Conservation (phyloP, 257 asterid species). For the Capsicum pubescens region DNA sequence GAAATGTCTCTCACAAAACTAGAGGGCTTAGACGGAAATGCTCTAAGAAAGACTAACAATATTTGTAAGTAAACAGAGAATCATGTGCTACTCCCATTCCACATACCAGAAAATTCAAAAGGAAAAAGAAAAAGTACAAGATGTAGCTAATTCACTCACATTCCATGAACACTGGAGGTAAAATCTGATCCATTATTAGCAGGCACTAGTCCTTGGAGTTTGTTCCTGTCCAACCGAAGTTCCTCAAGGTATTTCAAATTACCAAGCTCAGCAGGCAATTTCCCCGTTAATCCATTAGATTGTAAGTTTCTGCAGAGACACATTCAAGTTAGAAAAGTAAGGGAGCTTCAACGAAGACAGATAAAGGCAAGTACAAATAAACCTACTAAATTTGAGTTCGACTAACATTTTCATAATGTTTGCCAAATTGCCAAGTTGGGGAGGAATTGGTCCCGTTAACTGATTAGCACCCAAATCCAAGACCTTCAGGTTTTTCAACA, state of each 20-base stretch:
- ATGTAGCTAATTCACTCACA: slow-evolving; percentile 53
- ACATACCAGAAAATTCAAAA: neutral
- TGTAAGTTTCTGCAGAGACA: slow-evolving; percentile 67
- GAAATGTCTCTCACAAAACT: neutral
- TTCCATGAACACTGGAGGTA: slow-evolving; percentile 50
- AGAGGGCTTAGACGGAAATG: neutral
- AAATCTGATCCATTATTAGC: slow-evolving; percentile 60
- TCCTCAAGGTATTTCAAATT: slow-evolving; percentile 74
- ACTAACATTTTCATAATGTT: slow-evolving; percentile 71
- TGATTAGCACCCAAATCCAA: slow-evolving; percentile 85
- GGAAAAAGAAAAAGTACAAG: neutral
- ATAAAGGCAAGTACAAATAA: neutral
- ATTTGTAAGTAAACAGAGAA: neutral
- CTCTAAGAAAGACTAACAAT: neutral
- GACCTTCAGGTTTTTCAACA: slow-evolving; percentile 68
- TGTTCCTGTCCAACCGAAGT: slow-evolving; percentile 85
- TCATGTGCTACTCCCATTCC: neutral
- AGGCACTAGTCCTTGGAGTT: slow-evolving; percentile 71
- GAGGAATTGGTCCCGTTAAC: slow-evolving; percentile 86
- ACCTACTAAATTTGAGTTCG: slow-evolving; percentile 29
- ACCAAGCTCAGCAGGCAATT: slow-evolving; percentile 78
- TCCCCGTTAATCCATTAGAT: slow-evolving; percentile 89
- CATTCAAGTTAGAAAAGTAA: slow-evolving; percentile 2
- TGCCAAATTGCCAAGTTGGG: slow-evolving; percentile 73
- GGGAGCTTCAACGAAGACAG: slow-evolving; percentile 3